Evolutionary conservation across 495 filamentous ascomycete species (phyloP), one percentile per base, ranked within the genome.

Genomic region (Aspergillus cavernicola): DNA sequence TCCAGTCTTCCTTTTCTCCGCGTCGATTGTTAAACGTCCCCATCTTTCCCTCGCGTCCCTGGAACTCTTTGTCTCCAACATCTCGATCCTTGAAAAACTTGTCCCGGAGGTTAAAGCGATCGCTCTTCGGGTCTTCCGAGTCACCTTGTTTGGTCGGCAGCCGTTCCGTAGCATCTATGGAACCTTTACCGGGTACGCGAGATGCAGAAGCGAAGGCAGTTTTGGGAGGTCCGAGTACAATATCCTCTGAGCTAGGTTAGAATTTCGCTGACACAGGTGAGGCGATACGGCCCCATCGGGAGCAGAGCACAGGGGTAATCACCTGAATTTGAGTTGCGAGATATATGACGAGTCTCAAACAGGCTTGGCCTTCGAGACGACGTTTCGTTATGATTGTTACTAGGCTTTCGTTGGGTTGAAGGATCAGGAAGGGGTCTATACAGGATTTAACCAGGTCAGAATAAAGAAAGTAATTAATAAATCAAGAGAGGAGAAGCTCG

Each of bases 171-270:
- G 36, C 57, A 47, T 69, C 77, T 63, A 60, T 85, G 67, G 59
- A 81, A 50, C 65, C 73, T 76, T 82, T 75, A 52, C 70, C 71
- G 50, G 74, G 60, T 53, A 76, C 80, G 69, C 82, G 66, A 39
- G 88, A 89, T 13, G 89, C 85, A 9, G 92, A 96, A 52, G 88
- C 85, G 67, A 97, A 96, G 24, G 83, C 83, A 22, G 82, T 89
- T 58, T 91, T 90, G 1, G 92, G 90, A 26, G 92, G 92, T 28
- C 90, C 91, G 33, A 96, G 87, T 56, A 95, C 78, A 50, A 95
- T 90, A 52, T 96, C 89, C 62, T 93, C 91, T 55, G 75, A 68
- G 57, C 81, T 81, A 85, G 51, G 53, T 66, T 44, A 70, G 66
- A 51, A 45, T 55, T 41, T n/a, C n/a, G n/a, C 51, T 38, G 2